Evolutionary conservation across 805 yeast genomes (phyloP), one percentile per base, ranked within the genome.

Genomic region (Ogataea thermomethanolica): DNA sequence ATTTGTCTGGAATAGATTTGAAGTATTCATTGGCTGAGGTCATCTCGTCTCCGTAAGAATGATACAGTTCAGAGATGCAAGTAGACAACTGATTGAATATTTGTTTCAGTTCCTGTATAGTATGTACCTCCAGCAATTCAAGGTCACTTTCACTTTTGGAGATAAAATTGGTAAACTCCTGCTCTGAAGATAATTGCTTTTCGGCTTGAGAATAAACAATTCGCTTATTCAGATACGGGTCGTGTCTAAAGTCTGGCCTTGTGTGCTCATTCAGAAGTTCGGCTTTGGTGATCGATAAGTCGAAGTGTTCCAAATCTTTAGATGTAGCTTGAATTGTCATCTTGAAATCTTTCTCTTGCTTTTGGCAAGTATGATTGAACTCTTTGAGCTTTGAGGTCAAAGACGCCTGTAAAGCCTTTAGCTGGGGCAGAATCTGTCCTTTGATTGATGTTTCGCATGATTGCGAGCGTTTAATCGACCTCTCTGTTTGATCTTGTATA

Each of bases 161-260:
- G 21, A 76, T 58, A 27, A 71, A 69, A 41, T 71, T 76, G 15
- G 69, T 57, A 44, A 70, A 72, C 17, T 51, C 48, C 51, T 74
- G 73, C 52, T 76, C 80, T 48, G 66, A 66, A 29, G 55, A 55
- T 22, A 75, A 49, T 55, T 75, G 79, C 22, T 50, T 56, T 9
- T 61, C 62, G 4, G 74, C 69, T 33, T 64, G 56, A 31, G 56
- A 51, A 21, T 64, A 41, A 3, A 69, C 58, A 3, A 44, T 31
- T 37, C 78, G 67, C 49, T 67, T 67, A 31, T 65, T 45, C 21
- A 73, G 49, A 46, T 67, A 75, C 5, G 81, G 81, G 48, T 75
- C 81, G 27, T 57, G 58, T 33, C 58, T 54, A 37, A 63, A 59
- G 24, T 70, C 74, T 7, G 62, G 43, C 38, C 59, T 62, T 9